A percentile compares a stretch with the other conserved stretches of the same genome.
These are phyloP conservation scores for Alternaria conjuncta DNA, from an alignment of 2,329 filamentous ascomycete genomes.

Conservation along the genomic window DNA sequence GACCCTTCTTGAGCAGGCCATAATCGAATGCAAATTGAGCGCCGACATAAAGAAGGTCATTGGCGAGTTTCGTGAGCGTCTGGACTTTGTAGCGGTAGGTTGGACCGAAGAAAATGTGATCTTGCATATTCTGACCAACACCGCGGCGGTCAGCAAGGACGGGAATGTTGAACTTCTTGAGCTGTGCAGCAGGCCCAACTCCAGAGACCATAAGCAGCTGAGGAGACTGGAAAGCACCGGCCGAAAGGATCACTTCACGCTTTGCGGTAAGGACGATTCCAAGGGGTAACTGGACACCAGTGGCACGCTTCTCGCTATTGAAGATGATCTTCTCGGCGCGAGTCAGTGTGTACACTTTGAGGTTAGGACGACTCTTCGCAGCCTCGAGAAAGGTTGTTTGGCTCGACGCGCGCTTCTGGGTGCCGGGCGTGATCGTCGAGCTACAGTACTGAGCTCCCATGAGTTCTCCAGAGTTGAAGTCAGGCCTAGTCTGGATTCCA, in stretches of 20 bases:
- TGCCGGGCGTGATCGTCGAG: conserved; percentile 33
- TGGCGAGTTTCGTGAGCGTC: conserved; percentile 25
- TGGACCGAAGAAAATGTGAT: conserved; percentile 30
- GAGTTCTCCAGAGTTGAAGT: conserved; percentile 27
- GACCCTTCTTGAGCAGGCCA: conserved; percentile 18
- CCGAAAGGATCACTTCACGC: conserved; percentile 55
- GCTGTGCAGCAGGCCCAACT: conserved; percentile 34
- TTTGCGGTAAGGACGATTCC: conserved; percentile 33
- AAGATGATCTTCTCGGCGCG: conserved; percentile 48
- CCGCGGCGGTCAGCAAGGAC: conserved; percentile 27
- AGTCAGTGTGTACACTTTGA: conserved; percentile 40
- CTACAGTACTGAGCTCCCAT: conserved; percentile 22
- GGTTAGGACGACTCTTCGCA: conserved; percentile 3
- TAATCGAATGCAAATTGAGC: conserved; percentile 5
- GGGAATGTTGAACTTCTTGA: conserved; percentile 25
- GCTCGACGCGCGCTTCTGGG: conserved; percentile 15
- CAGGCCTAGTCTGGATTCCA: conserved; percentile 17
- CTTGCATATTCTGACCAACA: conserved; percentile 37
- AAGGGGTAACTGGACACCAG: conserved; percentile 22
- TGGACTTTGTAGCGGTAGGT: conserved; percentile 25
- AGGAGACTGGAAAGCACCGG: conserved; percentile 53
- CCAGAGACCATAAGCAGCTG: conserved; percentile 50
- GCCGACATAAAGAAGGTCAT: conserved; percentile 21
- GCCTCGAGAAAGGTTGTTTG: conserved; percentile 12
- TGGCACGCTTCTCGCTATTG: conserved; percentile 28